Percentiles rank a stretch among this genome's conserved stretches.
Conservation (phyloP, 2,329 filamentous ascomycete species). For the Scedosporium dehoogii region DNA sequence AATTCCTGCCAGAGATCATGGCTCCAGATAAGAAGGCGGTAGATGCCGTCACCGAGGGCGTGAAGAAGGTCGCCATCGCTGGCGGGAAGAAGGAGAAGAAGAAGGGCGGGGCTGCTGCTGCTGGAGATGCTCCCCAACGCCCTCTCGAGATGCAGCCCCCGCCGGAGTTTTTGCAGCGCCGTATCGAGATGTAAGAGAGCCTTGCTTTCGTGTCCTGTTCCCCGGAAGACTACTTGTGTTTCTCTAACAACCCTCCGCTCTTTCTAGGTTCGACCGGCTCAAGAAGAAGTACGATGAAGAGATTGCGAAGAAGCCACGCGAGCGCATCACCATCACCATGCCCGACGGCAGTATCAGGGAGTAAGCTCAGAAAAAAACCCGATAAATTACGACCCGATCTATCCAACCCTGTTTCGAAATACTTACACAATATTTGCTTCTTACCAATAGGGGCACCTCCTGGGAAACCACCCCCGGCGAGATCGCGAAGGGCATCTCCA, state of each 20-base stretch:
- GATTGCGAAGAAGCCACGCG: constrained; percentile 57
- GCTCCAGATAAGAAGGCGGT: constrained; percentile 37
- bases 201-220: not conserved
- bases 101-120: constrained; percentile 35
- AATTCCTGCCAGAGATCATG: constrained; percentile 22
- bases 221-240: not conserved
- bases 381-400: not conserved
- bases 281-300: constrained; percentile 78
- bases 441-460: constrained; percentile 48
- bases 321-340: constrained; percentile 65
- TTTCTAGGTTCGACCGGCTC: constrained; percentile 67
- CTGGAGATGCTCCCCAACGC: constrained; percentile 23
- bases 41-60: constrained; percentile 41
- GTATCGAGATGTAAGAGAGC: constrained; percentile 45
- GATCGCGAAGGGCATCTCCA: constrained; percentile 71
- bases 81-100: constrained; percentile 40
- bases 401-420: not conserved
- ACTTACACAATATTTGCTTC: not conserved
- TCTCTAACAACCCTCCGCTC: not conserved
- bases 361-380: not conserved
- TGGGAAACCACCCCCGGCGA: constrained; percentile 86
- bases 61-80: constrained; percentile 51
- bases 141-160: constrained; percentile 41
- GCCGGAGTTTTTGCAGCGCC: constrained; percentile 71
- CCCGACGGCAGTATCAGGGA: constrained; percentile 60